Conservation (phyloP, 331 rosid genomes). For the Dryas integrifolia region DNA sequence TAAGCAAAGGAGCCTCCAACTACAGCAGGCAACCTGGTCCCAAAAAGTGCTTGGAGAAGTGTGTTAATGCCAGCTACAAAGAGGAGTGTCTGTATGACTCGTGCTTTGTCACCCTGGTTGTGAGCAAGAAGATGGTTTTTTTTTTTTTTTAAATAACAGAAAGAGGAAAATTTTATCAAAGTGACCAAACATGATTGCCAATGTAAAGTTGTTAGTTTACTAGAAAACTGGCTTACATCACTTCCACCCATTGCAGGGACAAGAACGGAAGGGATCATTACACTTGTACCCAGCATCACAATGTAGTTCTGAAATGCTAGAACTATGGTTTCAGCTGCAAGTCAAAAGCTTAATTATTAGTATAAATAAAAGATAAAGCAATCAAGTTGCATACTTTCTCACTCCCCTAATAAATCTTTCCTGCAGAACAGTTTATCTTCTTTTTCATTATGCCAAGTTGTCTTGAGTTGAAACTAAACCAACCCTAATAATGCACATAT, state of each 20-base stretch:
- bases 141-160: not conserved
- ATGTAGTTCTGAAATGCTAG: conserved; percentile 97
- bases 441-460: not conserved
- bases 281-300: conserved; percentile 92
- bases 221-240: conserved; percentile 52
- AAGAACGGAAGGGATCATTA: conserved; percentile 77
- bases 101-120: conserved; percentile 83
- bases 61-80: conserved; percentile 93
- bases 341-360: conserved; percentile 10
- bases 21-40: conserved; percentile 90
- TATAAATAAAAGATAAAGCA: not conserved
- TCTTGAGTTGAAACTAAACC: not conserved
- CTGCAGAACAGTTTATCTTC: not conserved
- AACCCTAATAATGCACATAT: conserved; percentile 2
- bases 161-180: not conserved
- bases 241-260: conserved; percentile 97
- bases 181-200: not conserved
- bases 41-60: conserved; percentile 95
- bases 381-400: not conserved
- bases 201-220: not conserved
- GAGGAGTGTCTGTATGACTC: conserved; percentile 87
- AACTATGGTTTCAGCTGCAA: conserved; percentile 83
- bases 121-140: conserved; percentile 20
- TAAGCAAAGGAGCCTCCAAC: conserved; percentile 98
- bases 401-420: not conserved